Evolutionary conservation across 129 eudicot species (phyloP).

Genomic region (Solidago caesia): DNA sequence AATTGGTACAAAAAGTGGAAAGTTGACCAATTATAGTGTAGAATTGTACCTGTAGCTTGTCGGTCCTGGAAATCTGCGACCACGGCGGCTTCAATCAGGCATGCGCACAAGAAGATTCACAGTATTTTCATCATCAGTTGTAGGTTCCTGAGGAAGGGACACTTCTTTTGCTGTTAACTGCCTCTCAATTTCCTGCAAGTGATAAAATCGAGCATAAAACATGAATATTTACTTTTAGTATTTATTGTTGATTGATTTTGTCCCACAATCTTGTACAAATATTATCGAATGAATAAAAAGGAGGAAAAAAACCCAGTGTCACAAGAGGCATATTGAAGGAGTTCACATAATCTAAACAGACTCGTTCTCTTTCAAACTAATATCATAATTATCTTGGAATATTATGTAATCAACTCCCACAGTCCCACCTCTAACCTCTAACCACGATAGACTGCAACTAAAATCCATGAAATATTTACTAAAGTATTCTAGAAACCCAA

Average conservation of each 20-base stretch:
- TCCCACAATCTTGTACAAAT: background rate
- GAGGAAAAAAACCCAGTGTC: background rate
- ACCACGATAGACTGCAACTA: background rate
- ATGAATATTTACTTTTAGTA: background rate
- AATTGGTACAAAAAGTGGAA: background rate
- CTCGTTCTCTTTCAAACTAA: no score
- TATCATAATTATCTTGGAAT: background rate
- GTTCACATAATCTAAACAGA: background rate
- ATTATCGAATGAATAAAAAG: background rate
- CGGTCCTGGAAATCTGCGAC: slow-evolving; percentile 82
- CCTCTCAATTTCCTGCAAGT: slow-evolving; percentile 79
- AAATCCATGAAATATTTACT: background rate
- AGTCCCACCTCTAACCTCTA: background rate
- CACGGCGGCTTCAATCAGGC: slow-evolving; percentile 92
- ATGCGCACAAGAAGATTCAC: slow-evolving; percentile 88
- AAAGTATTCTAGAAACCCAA: background rate
- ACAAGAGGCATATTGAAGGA: background rate
- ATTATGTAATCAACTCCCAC: slow-evolving; percentile 7
- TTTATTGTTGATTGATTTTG: background rate
- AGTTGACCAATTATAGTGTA: background rate
- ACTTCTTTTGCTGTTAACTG: slow-evolving; percentile 89
- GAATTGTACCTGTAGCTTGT: slow-evolving; percentile 71
- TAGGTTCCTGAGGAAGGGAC: slow-evolving; percentile 91
- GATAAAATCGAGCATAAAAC: slow-evolving; percentile 5
- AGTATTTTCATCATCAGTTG: slow-evolving; percentile 90